Percentiles rank a stretch among this genome's conserved stretches.
These are phyloP conservation scores for Chlamydomonas reinhardtii DNA, from an alignment of 163 green algal genomes.

Conservation along the genomic window DNA sequence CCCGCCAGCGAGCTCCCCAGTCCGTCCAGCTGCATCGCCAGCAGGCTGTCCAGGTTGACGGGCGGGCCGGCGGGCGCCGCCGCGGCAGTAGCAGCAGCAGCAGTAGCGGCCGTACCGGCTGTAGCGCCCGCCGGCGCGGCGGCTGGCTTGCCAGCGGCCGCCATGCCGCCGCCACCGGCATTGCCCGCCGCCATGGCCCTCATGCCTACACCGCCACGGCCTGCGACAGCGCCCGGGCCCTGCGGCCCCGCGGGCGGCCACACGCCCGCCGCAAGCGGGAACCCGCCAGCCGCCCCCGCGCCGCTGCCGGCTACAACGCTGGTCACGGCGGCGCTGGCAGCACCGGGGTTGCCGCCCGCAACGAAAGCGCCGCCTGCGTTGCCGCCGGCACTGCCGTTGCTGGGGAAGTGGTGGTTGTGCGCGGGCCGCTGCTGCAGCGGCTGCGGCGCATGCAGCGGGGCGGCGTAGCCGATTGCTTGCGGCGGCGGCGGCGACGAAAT, in stretches of 20 bases:
- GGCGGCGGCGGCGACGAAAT: neutral
- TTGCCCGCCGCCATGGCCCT: neutral
- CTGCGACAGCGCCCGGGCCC: neutral
- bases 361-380: neutral
- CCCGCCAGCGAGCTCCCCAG: constrained; percentile 30
- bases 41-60: constrained; percentile 22
- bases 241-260: no score
- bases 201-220: neutral
- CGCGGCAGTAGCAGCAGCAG: no score
- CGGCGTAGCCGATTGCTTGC: no score
- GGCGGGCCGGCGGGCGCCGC: neutral
- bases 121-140: no score
- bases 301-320: no score
- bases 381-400: no score
- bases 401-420: neutral
- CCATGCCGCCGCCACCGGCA: neutral
- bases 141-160: no score
- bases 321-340: neutral
- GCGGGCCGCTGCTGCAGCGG: no score
- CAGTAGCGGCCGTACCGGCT: neutral
- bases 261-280: no score
- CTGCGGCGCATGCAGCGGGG: no score
- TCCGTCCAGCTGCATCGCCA: constrained; percentile 29
- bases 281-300: no score
- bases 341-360: no score